phyloP scores from a whole-genome alignment of 164 flowering plant species.

The Akebia trifoliata region DNA sequence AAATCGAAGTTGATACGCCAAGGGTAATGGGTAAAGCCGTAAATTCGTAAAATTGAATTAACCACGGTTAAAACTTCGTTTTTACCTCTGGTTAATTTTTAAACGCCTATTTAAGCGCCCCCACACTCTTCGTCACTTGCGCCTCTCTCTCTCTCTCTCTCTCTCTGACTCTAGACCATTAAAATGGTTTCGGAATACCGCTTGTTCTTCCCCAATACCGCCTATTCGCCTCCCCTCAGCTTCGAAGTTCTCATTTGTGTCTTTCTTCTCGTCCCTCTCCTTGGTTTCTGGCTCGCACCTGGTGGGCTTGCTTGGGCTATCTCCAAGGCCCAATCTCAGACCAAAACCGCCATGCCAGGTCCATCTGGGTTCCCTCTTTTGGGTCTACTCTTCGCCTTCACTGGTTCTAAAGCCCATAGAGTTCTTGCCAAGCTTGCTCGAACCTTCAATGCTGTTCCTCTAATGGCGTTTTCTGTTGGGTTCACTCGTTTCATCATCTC shows the following conservation, averaged over 20 bases:
- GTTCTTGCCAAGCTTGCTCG: slow-evolving; percentile 27
- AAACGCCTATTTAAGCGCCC: slow-evolving; percentile 10
- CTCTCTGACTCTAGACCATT: not conserved
- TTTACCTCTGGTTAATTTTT: not conserved
- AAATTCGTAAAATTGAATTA: not conserved
- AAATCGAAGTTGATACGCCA: not conserved
- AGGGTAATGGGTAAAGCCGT: not conserved
- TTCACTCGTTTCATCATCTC: slow-evolving; percentile 46
- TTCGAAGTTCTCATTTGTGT: slow-evolving; percentile 18
- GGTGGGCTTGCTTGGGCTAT: slow-evolving; percentile 83
- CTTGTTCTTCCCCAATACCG: slow-evolving; percentile 12
- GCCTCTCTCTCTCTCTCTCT: not conserved
- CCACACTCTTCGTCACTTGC: slow-evolving; percentile 8
- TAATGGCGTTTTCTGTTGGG: slow-evolving; percentile 58
- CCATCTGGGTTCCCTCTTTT: slow-evolving; percentile 60
- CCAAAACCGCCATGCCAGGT: slow-evolving; percentile 41
- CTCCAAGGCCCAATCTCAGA: slow-evolving; percentile 13
- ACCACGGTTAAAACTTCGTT: not conserved
- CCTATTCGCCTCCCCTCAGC: slow-evolving; percentile 8
- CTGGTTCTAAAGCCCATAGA: slow-evolving; percentile 31
- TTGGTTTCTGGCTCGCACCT: slow-evolving; percentile 41
- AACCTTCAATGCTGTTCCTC: slow-evolving; percentile 8
- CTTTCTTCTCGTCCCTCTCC: slow-evolving; percentile 22
- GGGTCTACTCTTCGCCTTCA: slow-evolving; percentile 42
- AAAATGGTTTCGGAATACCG: slow-evolving; percentile 3